Evolutionary conservation across 2,329 filamentous ascomycete species (phyloP), one percentile per base, ranked within the genome.

Genomic region (Paracorniculantispora psalliotae): DNA sequence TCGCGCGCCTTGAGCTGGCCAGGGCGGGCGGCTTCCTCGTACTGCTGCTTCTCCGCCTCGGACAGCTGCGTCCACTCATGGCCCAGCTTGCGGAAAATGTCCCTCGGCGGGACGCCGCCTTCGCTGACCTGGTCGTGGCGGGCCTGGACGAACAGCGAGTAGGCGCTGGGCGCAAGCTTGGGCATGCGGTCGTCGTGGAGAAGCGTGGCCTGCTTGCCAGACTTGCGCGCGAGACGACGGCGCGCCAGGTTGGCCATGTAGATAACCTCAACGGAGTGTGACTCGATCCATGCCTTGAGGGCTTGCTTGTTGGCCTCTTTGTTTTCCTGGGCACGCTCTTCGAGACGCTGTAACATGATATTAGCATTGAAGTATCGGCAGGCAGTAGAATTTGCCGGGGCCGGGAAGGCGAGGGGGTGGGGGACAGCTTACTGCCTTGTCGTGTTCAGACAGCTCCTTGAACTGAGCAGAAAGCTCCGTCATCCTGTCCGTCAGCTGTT

Each of bases 181-280:
- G 82, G 82, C 35, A 72, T 62, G 43, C 82, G 81, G 2, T 75
- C 70, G 65, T 85, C 82, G 2, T 61, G 62, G 63, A 85, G 75
- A 19, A 57, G 1, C 19, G 54, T n/a, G 44, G 33, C 3, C 23
- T 57, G 46, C 62, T 67, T 66, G 51, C 65, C 61, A 54, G 66
- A 66, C 57, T 75, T 72, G 56, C 67, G 72, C 59, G 68, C 69
- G 49, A 85, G 73, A 26, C 61, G 62, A 8, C 48, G 62, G 59
- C 82, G 82, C 23, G 80, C 79, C 2, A 61, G 62, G 72, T 82
- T 84, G 61, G 82, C 81, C 2, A 69, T 61, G 50, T 66, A 62
- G 56, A 83, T 78, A 30, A 73, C 69, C 53, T 68, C 66, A 3
- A 72, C 68, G 3, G 75, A 67, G 63, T 77, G 67, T 28, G 68